A percentile compares a stretch with the other conserved stretches of the same genome.
phyloP scores from a whole-genome alignment of 345 rosid species.

The Heritiera littoralis region DNA sequence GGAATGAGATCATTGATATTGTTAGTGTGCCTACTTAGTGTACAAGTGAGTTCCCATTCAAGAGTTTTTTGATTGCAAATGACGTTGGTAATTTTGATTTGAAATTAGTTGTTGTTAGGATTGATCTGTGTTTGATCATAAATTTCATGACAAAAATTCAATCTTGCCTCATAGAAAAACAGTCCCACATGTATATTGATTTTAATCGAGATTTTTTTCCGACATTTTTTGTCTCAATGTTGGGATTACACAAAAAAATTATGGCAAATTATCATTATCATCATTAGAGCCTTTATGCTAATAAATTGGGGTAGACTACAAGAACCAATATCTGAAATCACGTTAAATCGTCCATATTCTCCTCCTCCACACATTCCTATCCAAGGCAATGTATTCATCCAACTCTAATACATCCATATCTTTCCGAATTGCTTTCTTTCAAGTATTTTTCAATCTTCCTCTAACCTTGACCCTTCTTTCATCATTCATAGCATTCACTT shows the following conservation, averaged over 20 bases:
- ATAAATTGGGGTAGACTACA: too few species aligned
- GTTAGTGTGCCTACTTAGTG: not conserved
- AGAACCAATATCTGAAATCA: too few species aligned
- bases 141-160: constrained; percentile 2
- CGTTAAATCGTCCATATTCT: too few species aligned
- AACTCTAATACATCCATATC: too few species aligned
- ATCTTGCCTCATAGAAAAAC: not conserved
- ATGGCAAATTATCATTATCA: not conserved
- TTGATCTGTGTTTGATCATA: not conserved
- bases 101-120: not conserved
- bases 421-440: too few species aligned
- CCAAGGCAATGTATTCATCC: too few species aligned
- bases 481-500: too few species aligned
- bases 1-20: not conserved
- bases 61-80: not conserved
- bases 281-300: too few species aligned
- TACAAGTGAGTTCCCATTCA: not conserved
- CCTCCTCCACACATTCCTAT: too few species aligned
- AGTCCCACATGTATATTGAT: not conserved
- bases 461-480: too few species aligned
- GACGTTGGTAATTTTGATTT: not conserved
- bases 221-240: not conserved
- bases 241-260: not conserved
- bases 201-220: not conserved
- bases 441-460: too few species aligned